Conservation (phyloP, 306 rosid species). For the Hippophae rhamnoides region DNA sequence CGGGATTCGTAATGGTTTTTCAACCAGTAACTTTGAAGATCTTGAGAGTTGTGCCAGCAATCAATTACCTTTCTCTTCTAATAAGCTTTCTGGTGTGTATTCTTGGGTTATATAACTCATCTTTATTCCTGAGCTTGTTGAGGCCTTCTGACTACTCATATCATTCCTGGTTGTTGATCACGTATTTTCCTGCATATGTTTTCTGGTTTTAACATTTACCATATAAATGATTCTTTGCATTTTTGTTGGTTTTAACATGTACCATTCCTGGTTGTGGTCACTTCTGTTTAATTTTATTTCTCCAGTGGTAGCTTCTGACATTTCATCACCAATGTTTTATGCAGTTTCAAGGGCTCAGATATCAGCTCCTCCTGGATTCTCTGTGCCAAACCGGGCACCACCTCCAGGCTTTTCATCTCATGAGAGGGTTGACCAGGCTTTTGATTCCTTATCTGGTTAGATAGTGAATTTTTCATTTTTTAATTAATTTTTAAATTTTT, state of each 20-base stretch:
- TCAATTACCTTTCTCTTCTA: conserved; percentile 30
- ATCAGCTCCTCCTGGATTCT: conserved; percentile 86
- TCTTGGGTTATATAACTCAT: neutral
- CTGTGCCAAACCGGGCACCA: conserved; percentile 65
- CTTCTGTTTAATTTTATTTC: too few species aligned
- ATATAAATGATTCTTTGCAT: too few species aligned
- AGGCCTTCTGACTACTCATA: neutral
- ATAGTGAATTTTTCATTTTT: conserved; percentile 4
- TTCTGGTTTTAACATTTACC: too few species aligned
- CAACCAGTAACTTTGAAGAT: conserved; percentile 37
- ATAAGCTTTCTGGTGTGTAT: conserved; percentile 58
- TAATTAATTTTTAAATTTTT: neutral
- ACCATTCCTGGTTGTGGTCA: too few species aligned
- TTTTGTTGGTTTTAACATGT: too few species aligned
- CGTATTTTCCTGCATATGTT: too few species aligned
- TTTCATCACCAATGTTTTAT: conserved; percentile 11
- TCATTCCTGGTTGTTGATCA: too few species aligned
- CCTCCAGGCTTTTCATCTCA: conserved; percentile 83
- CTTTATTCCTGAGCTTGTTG: neutral
- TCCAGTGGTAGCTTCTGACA: too few species aligned
- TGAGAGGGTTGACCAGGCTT: conserved; percentile 57
- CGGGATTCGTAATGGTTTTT: conserved; percentile 44
- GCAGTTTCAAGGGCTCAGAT: conserved; percentile 66
- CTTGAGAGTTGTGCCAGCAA: conserved; percentile 33
- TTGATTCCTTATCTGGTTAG: conserved; percentile 63